Evolutionary conservation across 164 flowering plant genomes (phyloP).

Genomic region (Houttuynia cordata): DNA sequence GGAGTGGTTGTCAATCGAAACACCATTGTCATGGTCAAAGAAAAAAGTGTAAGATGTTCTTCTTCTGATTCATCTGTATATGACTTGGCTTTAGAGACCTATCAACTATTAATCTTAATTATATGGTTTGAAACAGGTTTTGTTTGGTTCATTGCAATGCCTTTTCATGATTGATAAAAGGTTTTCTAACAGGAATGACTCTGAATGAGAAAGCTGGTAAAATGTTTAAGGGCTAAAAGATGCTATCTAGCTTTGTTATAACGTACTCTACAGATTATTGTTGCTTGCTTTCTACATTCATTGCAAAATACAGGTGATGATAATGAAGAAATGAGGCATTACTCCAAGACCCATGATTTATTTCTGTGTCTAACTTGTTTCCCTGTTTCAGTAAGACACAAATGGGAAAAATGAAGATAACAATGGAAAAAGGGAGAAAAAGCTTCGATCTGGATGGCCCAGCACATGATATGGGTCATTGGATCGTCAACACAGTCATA

Average conservation of each 20-base stretch:
- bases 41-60: slow-evolving; percentile 19
- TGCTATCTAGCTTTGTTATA: slow-evolving; percentile 17
- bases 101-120: background rate
- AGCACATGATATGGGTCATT: slow-evolving; percentile 15
- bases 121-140: slow-evolving; percentile 9
- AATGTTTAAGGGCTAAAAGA: slow-evolving; percentile 6
- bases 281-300: background rate
- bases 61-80: slow-evolving; percentile 10
- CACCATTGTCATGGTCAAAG: slow-evolving; percentile 34
- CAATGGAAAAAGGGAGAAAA: background rate
- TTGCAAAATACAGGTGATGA: background rate
- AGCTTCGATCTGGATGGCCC: background rate
- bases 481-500: slow-evolving; percentile 7
- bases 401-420: background rate
- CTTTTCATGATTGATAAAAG: slow-evolving; percentile 20
- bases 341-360: background rate
- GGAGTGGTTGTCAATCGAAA: slow-evolving; percentile 48
- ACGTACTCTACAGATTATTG: background rate
- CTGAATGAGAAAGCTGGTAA: slow-evolving; percentile 14
- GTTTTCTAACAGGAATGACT: slow-evolving; percentile 15
- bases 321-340: background rate
- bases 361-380: background rate
- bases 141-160: slow-evolving; percentile 11
- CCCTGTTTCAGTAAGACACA: background rate
- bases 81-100: slow-evolving; percentile 12